A percentile compares a stretch with the other conserved stretches of the same genome.
Conservation (phyloP, 2,329 filamentous ascomycete species). For the Claviceps digitariae region DNA sequence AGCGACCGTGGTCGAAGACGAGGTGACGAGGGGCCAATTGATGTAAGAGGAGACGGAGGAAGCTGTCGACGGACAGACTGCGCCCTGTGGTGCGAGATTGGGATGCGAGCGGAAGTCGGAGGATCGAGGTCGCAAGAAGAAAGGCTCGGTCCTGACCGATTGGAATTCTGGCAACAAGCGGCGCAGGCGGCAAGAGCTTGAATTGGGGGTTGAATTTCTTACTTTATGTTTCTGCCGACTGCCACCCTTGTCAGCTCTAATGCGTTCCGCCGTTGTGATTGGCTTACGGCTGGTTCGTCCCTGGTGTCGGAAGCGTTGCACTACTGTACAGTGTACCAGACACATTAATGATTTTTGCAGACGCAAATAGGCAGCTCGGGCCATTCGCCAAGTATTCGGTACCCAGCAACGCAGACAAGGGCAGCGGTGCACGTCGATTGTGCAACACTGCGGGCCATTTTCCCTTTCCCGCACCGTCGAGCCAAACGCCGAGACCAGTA, state of each 20-base stretch:
- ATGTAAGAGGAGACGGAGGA: not conserved
- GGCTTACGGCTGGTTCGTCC: not conserved
- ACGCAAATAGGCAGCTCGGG: no score
- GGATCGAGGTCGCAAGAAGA: not conserved
- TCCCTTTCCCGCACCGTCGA: no score
- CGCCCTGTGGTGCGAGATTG: not conserved
- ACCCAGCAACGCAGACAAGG: no score
- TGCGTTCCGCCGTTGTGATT: conserved; percentile 2
- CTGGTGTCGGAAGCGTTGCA: not conserved
- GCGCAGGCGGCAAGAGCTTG: not conserved
- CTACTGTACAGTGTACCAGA: not conserved
- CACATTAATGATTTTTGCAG: no score
- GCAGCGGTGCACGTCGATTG: no score
- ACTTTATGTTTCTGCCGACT: not conserved
- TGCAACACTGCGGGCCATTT: no score
- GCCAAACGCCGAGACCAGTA: no score
- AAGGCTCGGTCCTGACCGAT: not conserved
- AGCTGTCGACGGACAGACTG: not conserved
- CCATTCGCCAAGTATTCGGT: no score
- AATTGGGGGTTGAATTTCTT: not conserved
- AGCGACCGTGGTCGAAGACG: conserved; percentile 2
- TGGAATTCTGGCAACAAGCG: conserved; percentile 1
- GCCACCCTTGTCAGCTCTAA: not conserved
- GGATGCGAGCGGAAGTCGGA: not conserved
- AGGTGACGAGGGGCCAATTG: conserved; percentile 6